phyloP scores from a whole-genome alignment of 176 grass and related monocot genomes.

The Juncus inflexus region DNA sequence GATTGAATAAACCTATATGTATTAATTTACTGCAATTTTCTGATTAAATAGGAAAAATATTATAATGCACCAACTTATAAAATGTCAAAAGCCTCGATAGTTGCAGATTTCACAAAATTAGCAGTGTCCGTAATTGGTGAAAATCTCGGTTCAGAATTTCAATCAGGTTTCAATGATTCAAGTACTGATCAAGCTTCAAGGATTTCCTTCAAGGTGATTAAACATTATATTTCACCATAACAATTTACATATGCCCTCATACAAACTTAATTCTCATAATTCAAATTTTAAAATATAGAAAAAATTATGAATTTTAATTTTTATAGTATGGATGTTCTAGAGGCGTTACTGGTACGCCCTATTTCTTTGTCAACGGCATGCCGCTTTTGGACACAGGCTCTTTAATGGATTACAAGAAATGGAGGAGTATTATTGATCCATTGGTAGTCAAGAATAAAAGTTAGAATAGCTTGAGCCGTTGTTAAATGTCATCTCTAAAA shows the following conservation, averaged over 20 bases:
- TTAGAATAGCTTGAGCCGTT: background rate
- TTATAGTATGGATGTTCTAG: conserved; percentile 74
- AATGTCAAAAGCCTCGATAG: conserved; percentile 43
- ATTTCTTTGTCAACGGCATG: conserved; percentile 94
- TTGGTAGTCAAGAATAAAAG: conserved; percentile 38
- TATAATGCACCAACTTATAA: conserved; percentile 71
- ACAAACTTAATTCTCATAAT: background rate
- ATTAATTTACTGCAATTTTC: background rate
- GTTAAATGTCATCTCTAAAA: too few species aligned
- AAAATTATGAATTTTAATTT: background rate
- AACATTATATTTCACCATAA: background rate
- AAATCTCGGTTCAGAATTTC: conserved; percentile 35
- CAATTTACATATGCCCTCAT: too few species aligned
- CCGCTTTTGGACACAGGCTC: conserved; percentile 36
- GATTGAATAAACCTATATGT: too few species aligned
- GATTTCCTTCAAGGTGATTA: conserved; percentile 83
- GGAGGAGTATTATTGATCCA: conserved; percentile 60
- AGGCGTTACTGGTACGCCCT: conserved; percentile 69
- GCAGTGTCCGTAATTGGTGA: conserved; percentile 40
- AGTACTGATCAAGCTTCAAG: conserved; percentile 46
- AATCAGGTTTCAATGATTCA: conserved; percentile 61
- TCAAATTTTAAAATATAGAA: background rate
- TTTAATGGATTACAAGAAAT: conserved; percentile 44
- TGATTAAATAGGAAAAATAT: conserved; percentile 58
- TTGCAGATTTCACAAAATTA: conserved; percentile 38